A percentile compares a stretch with the other conserved stretches of the same genome.
phyloP scores from a whole-genome alignment of 495 filamentous ascomycete species.

The Podospora sp. region DNA sequence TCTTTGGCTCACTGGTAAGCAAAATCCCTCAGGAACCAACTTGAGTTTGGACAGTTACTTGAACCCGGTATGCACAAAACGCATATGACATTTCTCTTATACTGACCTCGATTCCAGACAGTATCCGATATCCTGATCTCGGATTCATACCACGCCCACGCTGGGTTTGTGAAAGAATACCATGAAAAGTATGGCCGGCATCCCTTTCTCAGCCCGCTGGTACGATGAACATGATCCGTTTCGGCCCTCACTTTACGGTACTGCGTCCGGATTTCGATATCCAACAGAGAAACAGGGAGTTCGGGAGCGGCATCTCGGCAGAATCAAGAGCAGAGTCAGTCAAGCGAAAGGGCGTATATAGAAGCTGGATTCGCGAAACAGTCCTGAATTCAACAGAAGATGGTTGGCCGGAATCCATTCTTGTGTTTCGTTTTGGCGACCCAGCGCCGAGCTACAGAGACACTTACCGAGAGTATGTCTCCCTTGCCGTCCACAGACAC shows the following conservation, averaged over 20 bases:
- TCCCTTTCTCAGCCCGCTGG: not conserved
- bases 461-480: not conserved
- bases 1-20: not conserved
- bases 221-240: not conserved
- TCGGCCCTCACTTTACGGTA: not conserved
- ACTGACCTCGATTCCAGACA: not conserved
- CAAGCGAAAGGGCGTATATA: not conserved
- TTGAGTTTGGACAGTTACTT: not conserved
- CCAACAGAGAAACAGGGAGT: not conserved
- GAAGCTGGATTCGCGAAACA: not conserved
- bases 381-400: not conserved
- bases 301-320: not conserved
- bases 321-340: slow-evolving; percentile 4
- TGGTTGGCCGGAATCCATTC: slow-evolving; percentile 1
- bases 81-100: not conserved
- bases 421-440: not conserved
- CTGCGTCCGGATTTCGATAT: not conserved
- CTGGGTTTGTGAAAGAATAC: slow-evolving; percentile 4
- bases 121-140: not conserved
- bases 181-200: not conserved
- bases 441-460: not conserved
- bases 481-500: not conserved
- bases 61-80: not conserved
- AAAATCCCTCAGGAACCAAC: not conserved
- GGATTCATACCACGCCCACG: not conserved